Conservation (phyloP, 352 stramenopile genomes). For the Pythium biforme region DNA sequence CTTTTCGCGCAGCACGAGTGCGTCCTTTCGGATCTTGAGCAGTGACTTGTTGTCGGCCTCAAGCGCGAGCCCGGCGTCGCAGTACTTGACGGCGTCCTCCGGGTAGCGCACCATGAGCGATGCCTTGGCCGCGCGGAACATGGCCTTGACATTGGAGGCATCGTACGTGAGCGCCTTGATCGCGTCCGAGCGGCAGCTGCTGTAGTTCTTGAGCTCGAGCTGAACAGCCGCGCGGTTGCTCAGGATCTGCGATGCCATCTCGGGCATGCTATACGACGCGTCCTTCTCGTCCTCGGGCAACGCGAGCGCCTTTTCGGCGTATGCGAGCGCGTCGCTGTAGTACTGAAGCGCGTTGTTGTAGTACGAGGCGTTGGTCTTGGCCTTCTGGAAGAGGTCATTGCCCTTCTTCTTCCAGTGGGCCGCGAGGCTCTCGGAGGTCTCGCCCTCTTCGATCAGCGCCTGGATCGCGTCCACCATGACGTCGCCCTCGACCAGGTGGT, state of each 20-base stretch:
- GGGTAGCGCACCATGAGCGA: slow-evolving; percentile 77
- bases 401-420: slow-evolving; percentile 89
- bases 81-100: slow-evolving; percentile 80
- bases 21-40: slow-evolving; percentile 65
- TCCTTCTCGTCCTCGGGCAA: slow-evolving; percentile 61
- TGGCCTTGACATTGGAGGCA: slow-evolving; percentile 75
- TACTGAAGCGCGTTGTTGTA: slow-evolving; percentile 77
- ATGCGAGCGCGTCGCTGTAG: slow-evolving; percentile 75
- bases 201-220: slow-evolving; percentile 85
- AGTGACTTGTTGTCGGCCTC: slow-evolving; percentile 81
- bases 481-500: slow-evolving; percentile 85
- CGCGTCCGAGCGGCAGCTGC: slow-evolving; percentile 76
- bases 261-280: slow-evolving; percentile 58
- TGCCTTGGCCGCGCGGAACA: slow-evolving; percentile 83
- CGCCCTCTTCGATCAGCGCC: slow-evolving; percentile 83
- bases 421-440: slow-evolving; percentile 83
- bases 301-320: slow-evolving; percentile 73
- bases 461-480: slow-evolving; percentile 86
- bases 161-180: slow-evolving; percentile 72
- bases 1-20: slow-evolving; percentile 56
- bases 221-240: slow-evolving; percentile 82
- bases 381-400: slow-evolving; percentile 83
- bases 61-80: slow-evolving; percentile 64
- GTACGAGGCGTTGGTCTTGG: slow-evolving; percentile 71
- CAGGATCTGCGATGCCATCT: slow-evolving; percentile 75